phyloP scores from a whole-genome alignment of 2,329 filamentous ascomycete species.

The Graphilbum fragrans region DNA sequence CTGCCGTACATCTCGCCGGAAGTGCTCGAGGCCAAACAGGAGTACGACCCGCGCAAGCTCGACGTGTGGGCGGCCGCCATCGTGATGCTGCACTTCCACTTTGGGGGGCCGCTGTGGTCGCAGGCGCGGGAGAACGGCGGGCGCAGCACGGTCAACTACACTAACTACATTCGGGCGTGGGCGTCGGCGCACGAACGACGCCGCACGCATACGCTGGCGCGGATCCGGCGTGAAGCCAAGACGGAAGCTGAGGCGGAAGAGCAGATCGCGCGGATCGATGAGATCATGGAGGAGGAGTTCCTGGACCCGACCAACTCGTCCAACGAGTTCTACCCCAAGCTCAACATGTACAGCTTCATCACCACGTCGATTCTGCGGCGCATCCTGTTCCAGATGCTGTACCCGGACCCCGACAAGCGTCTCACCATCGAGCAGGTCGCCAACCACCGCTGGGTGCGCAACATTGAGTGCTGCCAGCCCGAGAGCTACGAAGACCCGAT shows the following conservation, averaged over 20 bases:
- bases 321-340: conserved; percentile 41
- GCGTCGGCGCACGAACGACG: too few relatives aligned
- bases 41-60: conserved; percentile 62
- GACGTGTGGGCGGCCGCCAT: conserved; percentile 83
- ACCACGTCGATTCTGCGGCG: conserved; percentile 58
- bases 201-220: too few relatives aligned
- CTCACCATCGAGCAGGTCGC: conserved; percentile 58
- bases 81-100: conserved; percentile 67
- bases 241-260: too few relatives aligned
- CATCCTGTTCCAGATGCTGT: conserved; percentile 68
- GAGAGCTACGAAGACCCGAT: conserved; percentile 55
- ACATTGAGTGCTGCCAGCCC: conserved; percentile 66
- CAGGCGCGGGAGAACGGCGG: conserved; percentile 40
- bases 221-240: too few relatives aligned
- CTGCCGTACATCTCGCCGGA: conserved; percentile 82
- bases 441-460: conserved; percentile 59
- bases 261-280: too few relatives aligned
- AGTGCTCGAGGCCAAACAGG: conserved; percentile 54
- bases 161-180: conserved; percentile 55
- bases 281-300: too few relatives aligned
- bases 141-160: conserved; percentile 47
- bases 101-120: conserved; percentile 62
- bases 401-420: conserved; percentile 62
- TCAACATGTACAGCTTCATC: conserved; percentile 51
- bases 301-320: conserved; percentile 23